These are phyloP conservation scores for Malbranchea zuffiana DNA, from an alignment of 2,329 filamentous ascomycete species.

Conservation along the genomic window DNA sequence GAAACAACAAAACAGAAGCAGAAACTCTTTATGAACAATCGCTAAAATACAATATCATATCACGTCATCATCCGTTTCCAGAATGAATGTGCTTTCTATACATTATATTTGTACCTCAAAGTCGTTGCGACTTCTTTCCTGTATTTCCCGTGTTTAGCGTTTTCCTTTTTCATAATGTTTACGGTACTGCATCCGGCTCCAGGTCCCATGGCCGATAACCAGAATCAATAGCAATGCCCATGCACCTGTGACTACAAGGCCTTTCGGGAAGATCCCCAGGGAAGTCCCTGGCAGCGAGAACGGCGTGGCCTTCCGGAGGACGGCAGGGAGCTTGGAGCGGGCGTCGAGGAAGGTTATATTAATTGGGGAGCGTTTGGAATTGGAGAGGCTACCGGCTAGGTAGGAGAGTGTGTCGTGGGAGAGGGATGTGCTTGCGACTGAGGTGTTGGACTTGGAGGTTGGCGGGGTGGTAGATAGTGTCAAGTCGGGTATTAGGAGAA, in stretches of 20 bases:
- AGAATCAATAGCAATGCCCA: slow-evolving; percentile 26
- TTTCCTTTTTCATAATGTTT: slow-evolving; percentile 24
- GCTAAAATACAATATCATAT: no score
- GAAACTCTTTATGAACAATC: no score
- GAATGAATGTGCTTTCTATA: no score
- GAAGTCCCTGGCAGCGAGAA: slow-evolving; percentile 26
- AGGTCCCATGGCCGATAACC: slow-evolving; percentile 25
- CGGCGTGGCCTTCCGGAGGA: slow-evolving; percentile 17
- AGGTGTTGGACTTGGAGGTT: slow-evolving; percentile 9
- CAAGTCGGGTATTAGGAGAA: slow-evolving; percentile 27
- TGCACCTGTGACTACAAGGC: slow-evolving; percentile 23
- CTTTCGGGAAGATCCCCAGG: slow-evolving; percentile 24
- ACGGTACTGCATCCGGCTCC: slow-evolving; percentile 24
- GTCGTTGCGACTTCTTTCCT: no score
- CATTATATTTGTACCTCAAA: no score
- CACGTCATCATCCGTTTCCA: no score
- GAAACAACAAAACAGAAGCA: no score
- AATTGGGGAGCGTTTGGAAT: slow-evolving; percentile 16
- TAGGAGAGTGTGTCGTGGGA: slow-evolving; percentile 29
- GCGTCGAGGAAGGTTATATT: slow-evolving; percentile 20
- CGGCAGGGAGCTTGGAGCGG: slow-evolving; percentile 17
- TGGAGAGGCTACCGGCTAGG: slow-evolving; percentile 24
- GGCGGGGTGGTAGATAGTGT: slow-evolving; percentile 20
- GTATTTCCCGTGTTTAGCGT: no score
- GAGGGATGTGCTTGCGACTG: slow-evolving; percentile 20